phyloP scores from a whole-genome alignment of 345 rosid species.

The Citrus glauca region DNA sequence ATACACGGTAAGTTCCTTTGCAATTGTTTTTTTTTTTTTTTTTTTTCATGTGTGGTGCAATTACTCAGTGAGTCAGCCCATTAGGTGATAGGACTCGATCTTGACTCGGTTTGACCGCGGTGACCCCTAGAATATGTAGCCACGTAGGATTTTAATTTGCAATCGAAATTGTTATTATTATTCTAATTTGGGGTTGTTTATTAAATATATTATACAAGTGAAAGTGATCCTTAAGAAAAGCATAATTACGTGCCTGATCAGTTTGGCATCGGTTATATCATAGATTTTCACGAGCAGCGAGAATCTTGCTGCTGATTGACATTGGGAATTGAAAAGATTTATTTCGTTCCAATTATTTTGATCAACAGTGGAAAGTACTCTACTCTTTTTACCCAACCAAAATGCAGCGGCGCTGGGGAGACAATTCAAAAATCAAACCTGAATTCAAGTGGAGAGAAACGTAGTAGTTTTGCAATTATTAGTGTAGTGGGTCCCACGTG shows the following conservation, averaged over 20 bases:
- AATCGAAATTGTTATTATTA: no score
- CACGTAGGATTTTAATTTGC: neutral
- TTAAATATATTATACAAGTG: no score
- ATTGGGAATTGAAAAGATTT: conserved; percentile 19
- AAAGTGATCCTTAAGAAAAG: neutral
- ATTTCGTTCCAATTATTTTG: neutral
- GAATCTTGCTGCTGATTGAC: conserved; percentile 29
- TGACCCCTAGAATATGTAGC: neutral
- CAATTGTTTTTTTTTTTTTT: neutral
- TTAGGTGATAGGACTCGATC: neutral
- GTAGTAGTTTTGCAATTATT: no score
- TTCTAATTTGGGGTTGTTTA: no score
- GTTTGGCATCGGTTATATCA: neutral
- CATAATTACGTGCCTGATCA: neutral
- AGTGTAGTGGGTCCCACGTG: neutral
- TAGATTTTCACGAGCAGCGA: conserved; percentile 3
- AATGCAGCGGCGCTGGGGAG: neutral
- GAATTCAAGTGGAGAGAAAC: neutral
- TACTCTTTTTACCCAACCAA: neutral
- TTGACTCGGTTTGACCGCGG: neutral
- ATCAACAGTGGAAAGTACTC: neutral
- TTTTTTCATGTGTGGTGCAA: neutral
- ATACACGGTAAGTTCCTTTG: conserved; percentile 56
- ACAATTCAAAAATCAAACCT: neutral
- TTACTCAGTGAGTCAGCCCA: neutral